phyloP scores from a whole-genome alignment of 768 basidiomycete species.

The Suillus alpinus region DNA sequence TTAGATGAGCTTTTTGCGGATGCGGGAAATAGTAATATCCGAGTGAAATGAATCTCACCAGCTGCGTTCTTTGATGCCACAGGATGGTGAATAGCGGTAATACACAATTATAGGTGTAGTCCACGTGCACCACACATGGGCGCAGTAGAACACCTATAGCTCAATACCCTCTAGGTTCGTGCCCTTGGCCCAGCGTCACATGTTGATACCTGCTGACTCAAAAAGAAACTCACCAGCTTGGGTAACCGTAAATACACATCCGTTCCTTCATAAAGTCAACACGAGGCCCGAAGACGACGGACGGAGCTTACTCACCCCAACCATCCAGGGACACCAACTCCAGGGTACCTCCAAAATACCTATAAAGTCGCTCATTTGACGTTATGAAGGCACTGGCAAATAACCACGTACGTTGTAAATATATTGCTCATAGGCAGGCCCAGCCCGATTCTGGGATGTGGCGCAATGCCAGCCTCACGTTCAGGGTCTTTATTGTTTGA shows the following conservation, averaged over 20 bases:
- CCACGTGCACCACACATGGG: neutral
- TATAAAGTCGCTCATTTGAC: conserved; percentile 21
- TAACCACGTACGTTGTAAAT: conserved; percentile 64
- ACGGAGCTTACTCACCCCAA: conserved; percentile 58
- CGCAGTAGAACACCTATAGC: conserved; percentile 39
- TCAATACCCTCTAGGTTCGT: conserved; percentile 86
- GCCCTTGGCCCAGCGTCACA: conserved; percentile 45
- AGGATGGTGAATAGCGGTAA: neutral
- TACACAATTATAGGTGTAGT: neutral
- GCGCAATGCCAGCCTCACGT: conserved; percentile 42
- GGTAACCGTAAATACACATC: conserved; percentile 82
- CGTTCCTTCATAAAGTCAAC: conserved; percentile 49
- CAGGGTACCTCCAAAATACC: conserved; percentile 81
- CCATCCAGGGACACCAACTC: conserved; percentile 79
- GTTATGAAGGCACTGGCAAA: neutral
- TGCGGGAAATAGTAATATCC: neutral
- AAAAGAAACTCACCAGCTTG: conserved; percentile 57
- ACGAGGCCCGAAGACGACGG: neutral
- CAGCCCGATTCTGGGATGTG: conserved; percentile 71
- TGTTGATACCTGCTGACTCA: neutral
- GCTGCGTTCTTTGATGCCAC: neutral
- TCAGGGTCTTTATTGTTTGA: conserved; percentile 35
- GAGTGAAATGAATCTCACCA: neutral
- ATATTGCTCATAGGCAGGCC: conserved; percentile 90
- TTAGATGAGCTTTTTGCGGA: neutral